phyloP scores from a whole-genome alignment of 306 rosid species.

The Glycine tomentella region DNA sequence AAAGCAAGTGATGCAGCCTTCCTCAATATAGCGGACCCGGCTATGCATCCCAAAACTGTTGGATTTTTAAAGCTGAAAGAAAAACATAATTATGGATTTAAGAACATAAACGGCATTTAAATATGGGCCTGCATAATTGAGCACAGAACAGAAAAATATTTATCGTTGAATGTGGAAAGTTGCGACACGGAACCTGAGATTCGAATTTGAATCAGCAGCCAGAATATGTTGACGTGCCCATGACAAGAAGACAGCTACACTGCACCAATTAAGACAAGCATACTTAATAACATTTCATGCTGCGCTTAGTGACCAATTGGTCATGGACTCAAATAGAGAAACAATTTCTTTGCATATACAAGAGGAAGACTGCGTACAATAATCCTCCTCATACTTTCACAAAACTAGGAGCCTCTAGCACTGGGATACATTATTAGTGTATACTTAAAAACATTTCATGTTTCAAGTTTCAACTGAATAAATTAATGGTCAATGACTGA shows the following conservation, averaged over 20 bases:
- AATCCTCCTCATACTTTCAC: too few relatives aligned
- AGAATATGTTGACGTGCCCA: slow-evolving; percentile 24
- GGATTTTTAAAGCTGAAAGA: slow-evolving; percentile 71
- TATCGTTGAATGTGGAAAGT: not conserved
- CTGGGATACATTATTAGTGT: too few relatives aligned
- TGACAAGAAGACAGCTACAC: slow-evolving; percentile 29
- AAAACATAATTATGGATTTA: slow-evolving; percentile 32
- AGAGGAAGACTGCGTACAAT: too few relatives aligned
- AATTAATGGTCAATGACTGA: not conserved
- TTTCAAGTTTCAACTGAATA: not conserved
- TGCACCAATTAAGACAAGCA: not conserved
- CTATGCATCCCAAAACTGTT: slow-evolving; percentile 79
- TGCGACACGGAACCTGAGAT: not conserved
- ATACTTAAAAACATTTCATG: too few relatives aligned
- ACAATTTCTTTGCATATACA: too few relatives aligned
- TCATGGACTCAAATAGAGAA: too few relatives aligned
- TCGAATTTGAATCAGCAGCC: not conserved
- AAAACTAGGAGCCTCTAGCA: too few relatives aligned
- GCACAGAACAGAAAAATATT: not conserved
- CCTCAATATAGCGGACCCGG: slow-evolving; percentile 83
- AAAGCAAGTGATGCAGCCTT: slow-evolving; percentile 92
- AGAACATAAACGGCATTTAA: not conserved
- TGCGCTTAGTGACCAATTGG: too few relatives aligned
- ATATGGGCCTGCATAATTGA: not conserved
- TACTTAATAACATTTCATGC: not conserved